Percentiles rank a stretch among this genome's conserved stretches.
Evolutionary conservation across 257 asterid genomes (phyloP).

Genomic region (Prunella vulgaris): DNA sequence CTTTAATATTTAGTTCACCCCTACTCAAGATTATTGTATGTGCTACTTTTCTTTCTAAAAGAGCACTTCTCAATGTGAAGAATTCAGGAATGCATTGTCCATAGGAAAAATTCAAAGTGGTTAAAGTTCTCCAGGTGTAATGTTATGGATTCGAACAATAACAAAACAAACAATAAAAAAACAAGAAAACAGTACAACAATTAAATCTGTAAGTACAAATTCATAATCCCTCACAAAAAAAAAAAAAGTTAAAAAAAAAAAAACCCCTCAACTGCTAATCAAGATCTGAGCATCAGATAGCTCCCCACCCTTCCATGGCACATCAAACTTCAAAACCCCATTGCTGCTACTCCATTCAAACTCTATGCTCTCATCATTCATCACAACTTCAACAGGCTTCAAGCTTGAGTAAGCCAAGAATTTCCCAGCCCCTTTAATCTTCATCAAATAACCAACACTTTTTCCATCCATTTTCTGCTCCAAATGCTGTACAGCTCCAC

Average conservation of each 20-base stretch:
- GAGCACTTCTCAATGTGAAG: too few relatives aligned
- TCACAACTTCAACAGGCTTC: constrained; percentile 21
- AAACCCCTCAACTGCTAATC: constrained; percentile 11
- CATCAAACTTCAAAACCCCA: constrained; percentile 34
- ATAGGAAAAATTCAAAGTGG: too few relatives aligned
- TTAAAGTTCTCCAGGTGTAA: too few relatives aligned
- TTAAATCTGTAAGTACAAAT: background rate
- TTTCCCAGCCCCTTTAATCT: constrained; percentile 36
- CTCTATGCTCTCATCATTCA: constrained; percentile 20
- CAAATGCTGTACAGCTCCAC: constrained; percentile 31
- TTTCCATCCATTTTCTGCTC: constrained; percentile 10
- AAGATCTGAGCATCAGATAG: constrained; percentile 20
- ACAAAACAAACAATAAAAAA: too few relatives aligned
- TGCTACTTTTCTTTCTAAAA: too few relatives aligned
- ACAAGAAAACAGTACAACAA: background rate
- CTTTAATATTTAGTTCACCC: too few relatives aligned
- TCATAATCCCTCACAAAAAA: background rate
- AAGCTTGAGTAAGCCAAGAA: constrained; percentile 43
- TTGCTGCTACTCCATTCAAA: constrained; percentile 32
- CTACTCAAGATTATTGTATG: too few relatives aligned
- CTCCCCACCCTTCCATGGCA: constrained; percentile 34
- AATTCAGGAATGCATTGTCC: too few relatives aligned
- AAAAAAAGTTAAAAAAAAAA: background rate
- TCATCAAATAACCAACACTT: background rate
- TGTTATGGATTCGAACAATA: too few relatives aligned